Conservation (phyloP, 225 moss, liverwort and hornwort species). For the Pseudisothecium myosuroides region DNA sequence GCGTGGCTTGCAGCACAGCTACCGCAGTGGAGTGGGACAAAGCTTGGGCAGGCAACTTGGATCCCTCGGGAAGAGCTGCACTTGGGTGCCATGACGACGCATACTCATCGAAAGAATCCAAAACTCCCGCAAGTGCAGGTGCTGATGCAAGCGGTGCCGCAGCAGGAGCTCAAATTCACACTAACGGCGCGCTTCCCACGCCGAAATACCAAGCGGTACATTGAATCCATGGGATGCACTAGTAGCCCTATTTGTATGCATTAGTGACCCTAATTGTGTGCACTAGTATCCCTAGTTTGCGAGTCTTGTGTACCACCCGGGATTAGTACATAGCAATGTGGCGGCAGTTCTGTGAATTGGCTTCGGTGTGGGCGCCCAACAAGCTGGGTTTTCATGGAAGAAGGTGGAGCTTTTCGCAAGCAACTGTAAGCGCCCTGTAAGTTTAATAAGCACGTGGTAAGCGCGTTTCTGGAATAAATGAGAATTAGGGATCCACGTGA, state of each 20-base stretch:
- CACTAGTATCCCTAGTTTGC: neutral
- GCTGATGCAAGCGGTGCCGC: neutral
- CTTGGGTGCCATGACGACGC: conserved; percentile 57
- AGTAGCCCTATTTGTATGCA: too few relatives aligned
- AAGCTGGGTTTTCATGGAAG: conserved; percentile 16
- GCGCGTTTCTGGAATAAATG: neutral
- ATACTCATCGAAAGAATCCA: neutral
- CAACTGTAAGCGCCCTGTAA: conserved; percentile 1
- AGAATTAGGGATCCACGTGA: neutral
- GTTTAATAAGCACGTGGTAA: neutral
- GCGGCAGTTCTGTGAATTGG: neutral
- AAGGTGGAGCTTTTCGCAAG: neutral
- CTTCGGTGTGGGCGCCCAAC: conserved; percentile 18
- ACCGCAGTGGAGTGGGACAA: conserved; percentile 71
- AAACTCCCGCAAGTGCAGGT: neutral
- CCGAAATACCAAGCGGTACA: conserved; percentile 5
- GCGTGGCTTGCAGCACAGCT: conserved; percentile 81
- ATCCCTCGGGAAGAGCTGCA: conserved; percentile 79
- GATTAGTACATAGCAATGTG: neutral
- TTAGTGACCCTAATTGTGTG: neutral
- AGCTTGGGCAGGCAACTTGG: conserved; percentile 77
- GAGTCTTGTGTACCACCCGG: neutral
- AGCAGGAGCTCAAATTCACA: neutral
- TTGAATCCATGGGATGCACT: neutral
- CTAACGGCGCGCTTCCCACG: neutral